Evolutionary conservation across 495 filamentous ascomycete species (phyloP).

Genomic region (Wilcoxina mikolae): DNA sequence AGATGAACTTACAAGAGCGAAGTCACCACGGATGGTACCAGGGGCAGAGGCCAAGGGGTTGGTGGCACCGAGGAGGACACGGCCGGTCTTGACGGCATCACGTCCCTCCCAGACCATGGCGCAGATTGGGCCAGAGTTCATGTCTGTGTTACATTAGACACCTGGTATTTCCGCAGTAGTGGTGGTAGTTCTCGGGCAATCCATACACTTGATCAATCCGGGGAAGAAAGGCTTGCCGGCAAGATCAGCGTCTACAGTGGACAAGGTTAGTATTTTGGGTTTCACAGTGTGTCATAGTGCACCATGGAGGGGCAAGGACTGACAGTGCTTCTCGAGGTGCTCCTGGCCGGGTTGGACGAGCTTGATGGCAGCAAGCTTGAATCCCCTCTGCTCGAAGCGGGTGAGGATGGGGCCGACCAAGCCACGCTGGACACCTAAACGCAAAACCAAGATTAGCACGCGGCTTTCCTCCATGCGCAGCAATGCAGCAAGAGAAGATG

Average conservation of each 20-base stretch:
- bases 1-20: constrained; percentile 40
- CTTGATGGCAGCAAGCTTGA: constrained; percentile 98
- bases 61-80: constrained; percentile 87
- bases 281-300: too few relatives aligned
- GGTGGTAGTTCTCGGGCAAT: too few relatives aligned
- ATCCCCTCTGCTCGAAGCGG: constrained; percentile 91
- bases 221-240: constrained; percentile 89
- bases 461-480: background rate
- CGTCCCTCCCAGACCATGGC: constrained; percentile 99
- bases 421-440: constrained; percentile 53
- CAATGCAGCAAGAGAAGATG: background rate
- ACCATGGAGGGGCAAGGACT: constrained; percentile 17
- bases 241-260: constrained; percentile 57
- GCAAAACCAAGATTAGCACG: constrained; percentile 6
- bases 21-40: constrained; percentile 94
- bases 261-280: constrained; percentile 27
- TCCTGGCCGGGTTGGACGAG: constrained; percentile 69
- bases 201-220: constrained; percentile 33
- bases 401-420: constrained; percentile 90
- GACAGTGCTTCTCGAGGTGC: constrained; percentile 93
- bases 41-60: constrained; percentile 88
- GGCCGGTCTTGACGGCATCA: constrained; percentile 96
- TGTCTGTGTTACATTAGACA: constrained; percentile 64
- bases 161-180: too few relatives aligned
- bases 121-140: constrained; percentile 89